These are phyloP conservation scores for Citrus australasica DNA, from an alignment of 345 rosid genomes.

Conservation along the genomic window DNA sequence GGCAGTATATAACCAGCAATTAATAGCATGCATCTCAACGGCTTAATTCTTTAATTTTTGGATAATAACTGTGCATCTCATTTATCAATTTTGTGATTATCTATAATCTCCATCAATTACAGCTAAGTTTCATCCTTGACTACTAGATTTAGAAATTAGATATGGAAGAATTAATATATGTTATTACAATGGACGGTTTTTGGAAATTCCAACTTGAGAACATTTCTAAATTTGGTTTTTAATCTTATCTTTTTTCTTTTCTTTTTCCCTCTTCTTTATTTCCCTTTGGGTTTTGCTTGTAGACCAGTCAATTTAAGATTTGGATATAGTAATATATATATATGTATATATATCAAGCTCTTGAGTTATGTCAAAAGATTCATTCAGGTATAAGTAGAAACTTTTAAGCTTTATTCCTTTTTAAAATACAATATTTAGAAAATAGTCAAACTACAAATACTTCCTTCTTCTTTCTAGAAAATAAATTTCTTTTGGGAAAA, in stretches of 20 bases:
- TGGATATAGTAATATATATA: neutral
- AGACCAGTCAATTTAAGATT: neutral
- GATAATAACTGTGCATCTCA: neutral
- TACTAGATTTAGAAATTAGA: neutral
- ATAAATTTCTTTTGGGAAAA: no score
- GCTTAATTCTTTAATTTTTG: neutral
- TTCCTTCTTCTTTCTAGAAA: no score
- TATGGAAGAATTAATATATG: neutral
- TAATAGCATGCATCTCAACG: neutral
- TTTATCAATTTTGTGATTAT: neutral
- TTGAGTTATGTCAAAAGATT: neutral
- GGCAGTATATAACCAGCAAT: no score
- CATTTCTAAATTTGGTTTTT: neutral
- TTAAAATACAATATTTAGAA: neutral
- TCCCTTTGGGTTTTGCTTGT: neutral
- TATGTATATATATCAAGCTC: neutral
- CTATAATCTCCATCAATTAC: neutral
- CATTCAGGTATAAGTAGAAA: neutral
- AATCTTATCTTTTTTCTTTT: neutral
- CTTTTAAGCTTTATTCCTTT: neutral
- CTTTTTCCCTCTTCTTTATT: neutral
- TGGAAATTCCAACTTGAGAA: neutral
- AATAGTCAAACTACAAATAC: neutral
- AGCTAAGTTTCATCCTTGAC: slow-evolving; percentile 3
- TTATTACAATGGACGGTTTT: neutral